Conservation (phyloP, 371 early-diverging fungal species). For the Parasitella parasitica region DNA sequence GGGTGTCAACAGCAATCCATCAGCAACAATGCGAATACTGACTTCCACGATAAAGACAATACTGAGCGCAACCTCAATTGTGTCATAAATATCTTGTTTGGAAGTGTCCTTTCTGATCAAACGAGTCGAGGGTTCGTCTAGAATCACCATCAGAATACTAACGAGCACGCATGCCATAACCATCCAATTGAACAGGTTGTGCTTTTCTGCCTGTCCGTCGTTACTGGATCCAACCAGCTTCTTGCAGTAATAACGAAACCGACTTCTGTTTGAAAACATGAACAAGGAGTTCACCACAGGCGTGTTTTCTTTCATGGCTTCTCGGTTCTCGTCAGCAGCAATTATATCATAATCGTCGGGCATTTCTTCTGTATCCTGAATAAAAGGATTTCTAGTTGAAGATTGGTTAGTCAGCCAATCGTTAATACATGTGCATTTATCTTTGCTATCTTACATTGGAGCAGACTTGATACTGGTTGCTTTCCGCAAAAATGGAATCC, state of each 20-base stretch:
- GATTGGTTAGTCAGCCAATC: background rate
- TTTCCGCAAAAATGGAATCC: slow-evolving; percentile 11
- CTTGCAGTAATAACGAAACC: slow-evolving; percentile 41
- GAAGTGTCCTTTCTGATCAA: slow-evolving; percentile 29
- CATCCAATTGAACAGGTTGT: slow-evolving; percentile 57
- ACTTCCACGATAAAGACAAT: slow-evolving; percentile 55
- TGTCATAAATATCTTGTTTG: slow-evolving; percentile 31
- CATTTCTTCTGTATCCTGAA: slow-evolving; percentile 18
- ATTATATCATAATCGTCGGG: slow-evolving; percentile 44
- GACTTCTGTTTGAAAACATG: slow-evolving; percentile 37
- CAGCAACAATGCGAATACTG: slow-evolving; percentile 52
- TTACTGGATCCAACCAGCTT: slow-evolving; percentile 35
- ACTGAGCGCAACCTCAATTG: slow-evolving; percentile 46
- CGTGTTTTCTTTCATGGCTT: slow-evolving; percentile 22
- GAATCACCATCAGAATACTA: slow-evolving; percentile 56
- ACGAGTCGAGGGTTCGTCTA: slow-evolving; percentile 59
- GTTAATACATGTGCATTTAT: background rate
- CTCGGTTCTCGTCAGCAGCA: slow-evolving; percentile 48
- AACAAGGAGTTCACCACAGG: slow-evolving; percentile 32
- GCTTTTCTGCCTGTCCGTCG: slow-evolving; percentile 40
- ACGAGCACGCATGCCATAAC: slow-evolving; percentile 59
- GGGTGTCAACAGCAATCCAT: slow-evolving; percentile 53
- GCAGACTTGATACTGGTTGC: slow-evolving; percentile 6
- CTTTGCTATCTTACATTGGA: slow-evolving; percentile 24
- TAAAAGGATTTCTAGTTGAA: slow-evolving; percentile 11